These are phyloP conservation scores for Globisporangium spiculum DNA, from an alignment of 352 stramenopile species.

Conservation along the genomic window DNA sequence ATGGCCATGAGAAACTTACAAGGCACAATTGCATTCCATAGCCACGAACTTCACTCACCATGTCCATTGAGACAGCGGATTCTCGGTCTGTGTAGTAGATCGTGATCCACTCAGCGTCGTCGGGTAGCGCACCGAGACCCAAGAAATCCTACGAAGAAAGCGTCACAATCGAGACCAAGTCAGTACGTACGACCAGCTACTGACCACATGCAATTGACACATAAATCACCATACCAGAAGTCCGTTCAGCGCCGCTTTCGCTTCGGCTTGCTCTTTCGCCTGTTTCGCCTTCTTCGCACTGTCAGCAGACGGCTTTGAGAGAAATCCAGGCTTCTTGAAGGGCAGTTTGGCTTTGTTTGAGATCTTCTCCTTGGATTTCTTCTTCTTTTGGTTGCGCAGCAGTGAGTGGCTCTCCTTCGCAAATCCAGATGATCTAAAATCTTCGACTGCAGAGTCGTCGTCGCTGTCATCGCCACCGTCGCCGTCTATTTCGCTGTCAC, in stretches of 20 bases:
- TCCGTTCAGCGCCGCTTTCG: conserved; percentile 54
- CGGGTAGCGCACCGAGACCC: conserved; percentile 65
- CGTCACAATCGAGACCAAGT: neutral
- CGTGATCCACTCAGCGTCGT: conserved; percentile 73
- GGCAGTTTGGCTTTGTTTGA: conserved; percentile 18
- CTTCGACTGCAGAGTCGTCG: conserved; percentile 19
- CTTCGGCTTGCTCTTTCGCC: conserved; percentile 54
- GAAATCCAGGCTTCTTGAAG: conserved; percentile 24
- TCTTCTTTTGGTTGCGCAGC: conserved; percentile 28
- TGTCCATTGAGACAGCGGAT: conserved; percentile 54
- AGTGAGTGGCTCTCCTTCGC: conserved; percentile 44
- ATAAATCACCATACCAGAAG: conserved; percentile 35
- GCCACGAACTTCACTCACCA: conserved; percentile 26
- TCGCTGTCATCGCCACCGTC: neutral
- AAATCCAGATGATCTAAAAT: conserved; percentile 8
- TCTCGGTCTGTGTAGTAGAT: conserved; percentile 79
- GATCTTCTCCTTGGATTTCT: conserved; percentile 10
- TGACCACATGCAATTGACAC: neutral
- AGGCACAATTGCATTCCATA: neutral
- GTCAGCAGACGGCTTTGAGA: conserved; percentile 21
- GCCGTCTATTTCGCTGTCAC: neutral
- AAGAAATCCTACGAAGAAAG: conserved; percentile 48
- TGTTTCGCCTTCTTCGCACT: conserved; percentile 27
- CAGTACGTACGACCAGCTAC: neutral
- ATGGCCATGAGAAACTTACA: neutral